phyloP scores from a whole-genome alignment of 306 rosid genomes.

The Prunus dulcis region DNA sequence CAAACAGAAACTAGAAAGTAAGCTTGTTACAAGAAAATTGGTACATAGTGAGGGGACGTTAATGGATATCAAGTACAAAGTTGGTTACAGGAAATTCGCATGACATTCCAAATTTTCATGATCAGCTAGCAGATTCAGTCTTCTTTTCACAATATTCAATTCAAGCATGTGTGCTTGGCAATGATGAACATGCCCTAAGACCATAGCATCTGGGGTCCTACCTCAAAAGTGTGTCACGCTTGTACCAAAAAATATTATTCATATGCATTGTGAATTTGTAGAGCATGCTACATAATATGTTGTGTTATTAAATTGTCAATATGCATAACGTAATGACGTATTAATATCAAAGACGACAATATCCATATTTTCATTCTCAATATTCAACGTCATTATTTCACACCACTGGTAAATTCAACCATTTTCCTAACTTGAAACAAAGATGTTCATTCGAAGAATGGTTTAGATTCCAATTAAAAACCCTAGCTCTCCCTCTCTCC shows the following conservation, averaged over 20 bases:
- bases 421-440: background rate
- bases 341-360: too few relatives aligned
- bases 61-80: background rate
- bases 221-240: conserved; percentile 12
- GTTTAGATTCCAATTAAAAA: too few relatives aligned
- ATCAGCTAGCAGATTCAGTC: background rate
- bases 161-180: conserved; percentile 4
- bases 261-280: too few relatives aligned
- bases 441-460: background rate
- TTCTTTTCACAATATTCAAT: background rate
- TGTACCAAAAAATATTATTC: conserved; percentile 1
- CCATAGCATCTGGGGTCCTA: conserved; percentile 34
- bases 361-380: too few relatives aligned
- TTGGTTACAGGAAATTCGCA: background rate
- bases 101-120: background rate
- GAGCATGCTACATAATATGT: too few relatives aligned
- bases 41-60: background rate
- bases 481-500: too few relatives aligned
- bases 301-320: too few relatives aligned
- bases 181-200: conserved; percentile 13
- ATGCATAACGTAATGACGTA: background rate
- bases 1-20: too few relatives aligned
- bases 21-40: background rate
- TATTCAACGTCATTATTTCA: too few relatives aligned
- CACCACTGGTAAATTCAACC: background rate